These are phyloP conservation scores for Populus simonii DNA, from an alignment of 345 rosid genomes.

Conservation along the genomic window DNA sequence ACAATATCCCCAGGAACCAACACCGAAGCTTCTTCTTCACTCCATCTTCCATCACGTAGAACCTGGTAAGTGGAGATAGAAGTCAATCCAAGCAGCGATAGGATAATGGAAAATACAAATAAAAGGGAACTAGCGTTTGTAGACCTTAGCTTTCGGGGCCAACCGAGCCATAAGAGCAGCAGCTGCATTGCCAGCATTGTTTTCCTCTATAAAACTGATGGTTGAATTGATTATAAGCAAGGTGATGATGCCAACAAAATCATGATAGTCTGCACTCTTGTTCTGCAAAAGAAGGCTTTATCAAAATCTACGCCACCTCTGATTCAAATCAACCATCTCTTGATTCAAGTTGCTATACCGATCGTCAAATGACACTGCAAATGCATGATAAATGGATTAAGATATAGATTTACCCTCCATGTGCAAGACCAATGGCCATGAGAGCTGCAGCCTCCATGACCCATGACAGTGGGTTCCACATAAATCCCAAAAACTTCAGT, in stretches of 20 bases:
- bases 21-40: constrained; percentile 59
- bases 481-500: constrained; percentile 55
- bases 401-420: constrained; percentile 45
- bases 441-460: constrained; percentile 78
- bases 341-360: background rate
- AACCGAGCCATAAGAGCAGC: constrained; percentile 70
- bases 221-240: constrained; percentile 57
- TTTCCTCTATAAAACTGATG: constrained; percentile 64
- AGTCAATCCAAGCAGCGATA: background rate
- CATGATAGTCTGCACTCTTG: constrained; percentile 55
- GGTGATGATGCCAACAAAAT: constrained; percentile 45
- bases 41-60: constrained; percentile 59
- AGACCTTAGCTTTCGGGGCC: constrained; percentile 67
- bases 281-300: constrained; percentile 31
- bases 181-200: constrained; percentile 73
- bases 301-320: no score
- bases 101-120: background rate
- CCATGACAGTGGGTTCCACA: constrained; percentile 78
- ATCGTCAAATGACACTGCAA: background rate
- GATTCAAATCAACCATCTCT: background rate
- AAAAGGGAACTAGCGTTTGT: background rate
- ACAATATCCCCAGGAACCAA: constrained; percentile 70
- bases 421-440: constrained; percentile 64
- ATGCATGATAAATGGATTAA: background rate
- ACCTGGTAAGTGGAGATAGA: constrained; percentile 20